Evolutionary conservation across 2,329 filamentous ascomycete genomes (phyloP).

Genomic region (Calonectria pseudoturangicola): DNA sequence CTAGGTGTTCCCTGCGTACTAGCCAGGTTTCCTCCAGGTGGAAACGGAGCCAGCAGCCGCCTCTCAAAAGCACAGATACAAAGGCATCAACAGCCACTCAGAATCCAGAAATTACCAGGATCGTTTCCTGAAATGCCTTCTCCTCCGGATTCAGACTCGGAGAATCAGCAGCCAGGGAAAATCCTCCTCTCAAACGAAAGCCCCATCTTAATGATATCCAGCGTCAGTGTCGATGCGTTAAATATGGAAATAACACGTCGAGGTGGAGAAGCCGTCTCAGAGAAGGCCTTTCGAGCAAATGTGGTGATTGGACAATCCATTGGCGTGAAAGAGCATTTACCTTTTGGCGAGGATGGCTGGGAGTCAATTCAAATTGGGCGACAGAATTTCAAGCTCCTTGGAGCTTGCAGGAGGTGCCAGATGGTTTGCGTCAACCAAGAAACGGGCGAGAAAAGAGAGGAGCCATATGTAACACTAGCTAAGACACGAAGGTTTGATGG

Average conservation of each 20-base stretch:
- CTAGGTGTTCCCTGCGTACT: slow-evolving; percentile 88
- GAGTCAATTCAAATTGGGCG: slow-evolving; percentile 78
- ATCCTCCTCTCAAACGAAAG: slow-evolving; percentile 95
- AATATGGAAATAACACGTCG: slow-evolving; percentile 81
- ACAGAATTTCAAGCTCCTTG: slow-evolving; percentile 82
- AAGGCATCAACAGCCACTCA: slow-evolving; percentile 67
- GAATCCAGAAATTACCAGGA: slow-evolving; percentile 65
- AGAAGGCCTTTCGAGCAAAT: slow-evolving; percentile 91
- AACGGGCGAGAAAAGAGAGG: slow-evolving; percentile 84
- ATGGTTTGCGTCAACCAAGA: slow-evolving; percentile 97
- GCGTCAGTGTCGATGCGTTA: slow-evolving; percentile 84
- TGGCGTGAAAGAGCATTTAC: slow-evolving; percentile 62
- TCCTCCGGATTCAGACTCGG: slow-evolving; percentile 74
- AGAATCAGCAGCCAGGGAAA: slow-evolving; percentile 64
- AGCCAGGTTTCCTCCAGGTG: slow-evolving; percentile 86
- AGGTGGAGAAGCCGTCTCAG: slow-evolving; percentile 79
- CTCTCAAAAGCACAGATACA: slow-evolving; percentile 83
- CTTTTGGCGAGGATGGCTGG: slow-evolving; percentile 91
- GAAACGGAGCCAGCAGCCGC: slow-evolving; percentile 75
- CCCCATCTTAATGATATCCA: slow-evolving; percentile 89
- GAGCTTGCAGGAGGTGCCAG: slow-evolving; percentile 91
- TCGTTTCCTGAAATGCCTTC: slow-evolving; percentile 73
- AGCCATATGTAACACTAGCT: slow-evolving; percentile 91
- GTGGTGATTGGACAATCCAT: slow-evolving; percentile 78
- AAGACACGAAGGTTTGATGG: slow-evolving; percentile 90